A percentile compares a stretch with the other conserved stretches of the same genome.
These are phyloP conservation scores for Solanum hybrid DNA, from an alignment of 305 asterid species.

Conservation along the genomic window DNA sequence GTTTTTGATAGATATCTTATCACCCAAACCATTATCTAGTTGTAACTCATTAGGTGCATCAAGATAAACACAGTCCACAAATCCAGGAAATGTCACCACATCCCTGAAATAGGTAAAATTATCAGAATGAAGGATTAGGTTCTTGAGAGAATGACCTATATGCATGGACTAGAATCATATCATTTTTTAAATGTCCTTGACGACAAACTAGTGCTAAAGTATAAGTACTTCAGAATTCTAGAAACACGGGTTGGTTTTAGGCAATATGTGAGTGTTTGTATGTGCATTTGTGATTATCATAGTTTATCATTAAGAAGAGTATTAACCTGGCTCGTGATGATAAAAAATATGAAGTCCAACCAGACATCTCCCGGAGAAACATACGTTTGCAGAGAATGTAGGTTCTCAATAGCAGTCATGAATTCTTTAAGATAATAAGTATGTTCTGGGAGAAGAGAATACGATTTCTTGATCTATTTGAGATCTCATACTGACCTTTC, in stretches of 20 bases:
- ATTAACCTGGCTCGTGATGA: not conserved
- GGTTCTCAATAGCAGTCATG: not conserved
- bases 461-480: not conserved
- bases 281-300: not conserved
- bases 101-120: conserved; percentile 43
- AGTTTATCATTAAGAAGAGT: not conserved
- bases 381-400: not conserved
- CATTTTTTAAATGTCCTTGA: not conserved
- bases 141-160: not conserved
- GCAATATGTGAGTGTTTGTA: not conserved
- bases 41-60: conserved; percentile 70
- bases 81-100: conserved; percentile 81
- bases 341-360: not conserved
- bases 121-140: not conserved
- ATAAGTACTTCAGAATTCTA: not conserved
- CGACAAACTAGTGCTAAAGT: not conserved
- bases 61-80: conserved; percentile 88
- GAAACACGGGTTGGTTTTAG: not conserved
- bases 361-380: not conserved
- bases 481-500: conserved; percentile 46
- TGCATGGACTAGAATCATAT: not conserved
- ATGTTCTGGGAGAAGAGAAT: not conserved
- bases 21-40: conserved; percentile 78
- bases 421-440: not conserved
- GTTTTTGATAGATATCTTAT: conserved; percentile 62